phyloP scores from a whole-genome alignment of 23 red algal genomes.

The Gracilariopsis chorda region DNA sequence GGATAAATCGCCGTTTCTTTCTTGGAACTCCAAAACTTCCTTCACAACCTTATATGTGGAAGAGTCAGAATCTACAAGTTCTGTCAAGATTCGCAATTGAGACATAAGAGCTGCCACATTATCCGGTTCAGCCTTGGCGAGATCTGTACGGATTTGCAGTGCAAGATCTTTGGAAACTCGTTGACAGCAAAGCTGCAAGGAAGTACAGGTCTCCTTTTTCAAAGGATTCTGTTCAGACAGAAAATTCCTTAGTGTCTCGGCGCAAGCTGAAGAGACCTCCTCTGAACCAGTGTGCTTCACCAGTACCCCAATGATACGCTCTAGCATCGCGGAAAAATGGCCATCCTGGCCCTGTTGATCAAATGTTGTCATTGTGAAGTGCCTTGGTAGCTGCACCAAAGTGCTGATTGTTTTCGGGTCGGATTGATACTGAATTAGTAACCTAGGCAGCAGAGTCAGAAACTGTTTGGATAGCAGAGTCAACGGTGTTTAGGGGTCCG shows the following conservation, averaged over 20 bases:
- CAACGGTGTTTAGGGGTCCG: background rate
- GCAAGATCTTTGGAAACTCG: conserved; percentile 15
- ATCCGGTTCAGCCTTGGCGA: conserved; percentile 9
- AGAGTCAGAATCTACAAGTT: conserved; percentile 7
- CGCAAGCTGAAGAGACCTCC: background rate
- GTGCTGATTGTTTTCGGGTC: conserved; percentile 22
- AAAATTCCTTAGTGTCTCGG: conserved; percentile 15
- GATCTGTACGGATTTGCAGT: background rate
- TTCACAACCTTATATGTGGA: background rate
- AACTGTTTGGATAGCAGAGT: background rate
- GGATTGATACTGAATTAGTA: conserved; percentile 63
- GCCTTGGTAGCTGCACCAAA: conserved; percentile 37
- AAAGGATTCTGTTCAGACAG: conserved; percentile 37
- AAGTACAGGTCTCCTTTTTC: background rate
- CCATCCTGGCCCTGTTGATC: conserved; percentile 24
- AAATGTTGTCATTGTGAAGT: conserved; percentile 5
- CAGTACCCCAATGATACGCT: conserved; percentile 10
- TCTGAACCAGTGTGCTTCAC: conserved; percentile 7
- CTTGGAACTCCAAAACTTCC: conserved; percentile 26
- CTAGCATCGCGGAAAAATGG: conserved; percentile 13
- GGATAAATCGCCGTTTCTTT: background rate
- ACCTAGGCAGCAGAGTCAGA: conserved; percentile 30
- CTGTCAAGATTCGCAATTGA: conserved; percentile 19
- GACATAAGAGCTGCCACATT: conserved; percentile 21
- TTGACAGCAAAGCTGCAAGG: background rate